Evolutionary conservation across 2,329 filamentous ascomycete genomes (phyloP).

Genomic region (Penicillium sp.): DNA sequence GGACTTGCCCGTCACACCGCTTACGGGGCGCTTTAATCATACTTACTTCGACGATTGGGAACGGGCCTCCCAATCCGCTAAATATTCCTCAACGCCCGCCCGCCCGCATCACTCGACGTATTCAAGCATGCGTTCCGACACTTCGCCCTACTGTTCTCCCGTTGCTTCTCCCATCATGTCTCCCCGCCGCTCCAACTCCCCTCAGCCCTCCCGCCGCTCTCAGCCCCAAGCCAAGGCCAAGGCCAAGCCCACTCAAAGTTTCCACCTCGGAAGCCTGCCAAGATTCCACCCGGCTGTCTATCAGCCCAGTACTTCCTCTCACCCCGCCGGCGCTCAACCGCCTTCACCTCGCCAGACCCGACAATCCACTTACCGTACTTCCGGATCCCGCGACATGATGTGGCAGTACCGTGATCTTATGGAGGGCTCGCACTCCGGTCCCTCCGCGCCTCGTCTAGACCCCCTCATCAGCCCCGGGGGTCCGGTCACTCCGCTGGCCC

Average conservation of each 20-base stretch:
- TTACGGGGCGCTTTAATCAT: constrained; percentile 41
- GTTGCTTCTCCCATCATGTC: constrained; percentile 37
- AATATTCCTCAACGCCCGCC: constrained; percentile 16
- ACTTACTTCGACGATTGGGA: constrained; percentile 37
- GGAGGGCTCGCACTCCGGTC: constrained; percentile 38
- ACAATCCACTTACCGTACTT: constrained; percentile 35
- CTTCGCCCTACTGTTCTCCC: constrained; percentile 34
- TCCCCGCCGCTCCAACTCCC: constrained; percentile 35
- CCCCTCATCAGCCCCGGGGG: constrained; percentile 50
- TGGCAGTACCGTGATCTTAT: constrained; percentile 48
- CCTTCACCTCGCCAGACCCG: constrained; percentile 36
- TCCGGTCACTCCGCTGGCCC: constrained; percentile 47
- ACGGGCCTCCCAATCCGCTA: constrained; percentile 23
- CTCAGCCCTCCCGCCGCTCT: constrained; percentile 35
- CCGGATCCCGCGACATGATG: constrained; percentile 40
- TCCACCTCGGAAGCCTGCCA: constrained; percentile 46
- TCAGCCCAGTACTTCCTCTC: constrained; percentile 31
- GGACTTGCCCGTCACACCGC: constrained; percentile 40
- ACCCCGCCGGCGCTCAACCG: constrained; percentile 30
- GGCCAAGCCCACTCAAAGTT: constrained; percentile 38
- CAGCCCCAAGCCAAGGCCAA: constrained; percentile 41
- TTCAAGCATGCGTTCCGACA: constrained; percentile 37
- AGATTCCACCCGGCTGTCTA: constrained; percentile 51
- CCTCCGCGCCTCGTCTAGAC: constrained; percentile 48
- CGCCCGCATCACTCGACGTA: neutral